Base-by-base conservation (phyloP, 2,329 filamentous ascomycete genomes). In the Neoascochyta sp. region DNA sequence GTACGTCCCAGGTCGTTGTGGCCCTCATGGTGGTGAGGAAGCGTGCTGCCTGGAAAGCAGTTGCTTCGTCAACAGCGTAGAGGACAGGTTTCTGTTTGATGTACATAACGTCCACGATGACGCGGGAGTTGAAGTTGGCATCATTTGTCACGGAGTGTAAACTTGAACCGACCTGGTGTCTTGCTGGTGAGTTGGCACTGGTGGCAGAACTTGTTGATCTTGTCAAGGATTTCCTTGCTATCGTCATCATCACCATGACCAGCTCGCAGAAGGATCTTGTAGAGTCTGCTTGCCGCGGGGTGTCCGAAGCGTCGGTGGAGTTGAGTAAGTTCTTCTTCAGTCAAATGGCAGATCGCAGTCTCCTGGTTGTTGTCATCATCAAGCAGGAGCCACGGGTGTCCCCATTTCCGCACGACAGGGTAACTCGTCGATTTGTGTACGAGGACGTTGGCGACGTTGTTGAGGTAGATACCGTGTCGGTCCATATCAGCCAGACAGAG, bases 391-490 rank as follows among this genome's bases (percentile, higher is more conserved):
- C 27, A 29, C 6, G 27, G 27, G 13, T 29, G 27, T 23, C 27
- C 27, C 27, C 27, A 29, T 22, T 29, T 29, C 9, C 27, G 27
- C 4, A 29, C 16, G 8, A 29, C 20, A 7, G 27, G 27, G n/a
- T n/a, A n/a, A n/a, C n/a, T n/a, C n/a, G n/a, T n/a, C n/a, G n/a
- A n/a, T n/a, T n/a, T n/a, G n/a, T n/a, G n/a, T n/a, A n/a, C n/a
- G n/a, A n/a, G n/a, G n/a, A n/a, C n/a, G n/a, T n/a, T n/a, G n/a
- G n/a, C n/a, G n/a, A n/a, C n/a, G n/a, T n/a, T n/a, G n/a, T n/a
- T n/a, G n/a, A n/a, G n/a, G n/a, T n/a, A n/a, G n/a, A n/a, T n/a
- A n/a, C n/a, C n/a, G n/a, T n/a, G n/a, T n/a, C n/a, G n/a, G n/a
- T n/a, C n/a, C n/a, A n/a, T n/a, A n/a, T n/a, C n/a, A n/a, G n/a